Evolutionary conservation across 179 eudicot species (phyloP).

Genomic region (Corrigiola litoralis): DNA sequence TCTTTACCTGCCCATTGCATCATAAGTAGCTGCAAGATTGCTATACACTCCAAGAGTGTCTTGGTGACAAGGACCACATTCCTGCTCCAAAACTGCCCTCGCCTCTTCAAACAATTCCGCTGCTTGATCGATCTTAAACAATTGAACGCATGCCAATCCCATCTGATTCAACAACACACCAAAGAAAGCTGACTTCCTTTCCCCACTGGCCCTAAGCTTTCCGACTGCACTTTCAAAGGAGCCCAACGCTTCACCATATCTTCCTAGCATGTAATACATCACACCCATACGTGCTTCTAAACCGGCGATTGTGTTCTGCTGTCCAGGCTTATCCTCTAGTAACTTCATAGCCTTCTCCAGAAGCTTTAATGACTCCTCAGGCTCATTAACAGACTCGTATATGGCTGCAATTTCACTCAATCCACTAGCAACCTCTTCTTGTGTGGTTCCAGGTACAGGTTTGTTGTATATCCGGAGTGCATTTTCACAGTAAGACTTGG

Average conservation of each 20-base stretch:
- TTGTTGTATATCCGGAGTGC: constrained; percentile 88
- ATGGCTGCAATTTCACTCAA: constrained; percentile 86
- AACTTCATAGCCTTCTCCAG: constrained; percentile 76
- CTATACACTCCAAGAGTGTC: constrained; percentile 96
- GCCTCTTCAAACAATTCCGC: constrained; percentile 97
- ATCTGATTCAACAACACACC: constrained; percentile 94
- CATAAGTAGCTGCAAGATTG: constrained; percentile 98
- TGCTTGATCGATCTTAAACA: constrained; percentile 94
- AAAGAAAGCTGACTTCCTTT: constrained; percentile 89
- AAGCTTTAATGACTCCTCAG: constrained; percentile 87
- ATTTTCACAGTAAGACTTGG: constrained; percentile 89
- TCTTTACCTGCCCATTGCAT: constrained; percentile 96
- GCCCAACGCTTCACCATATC: constrained; percentile 65
- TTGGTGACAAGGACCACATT: constrained; percentile 91
- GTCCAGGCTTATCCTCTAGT: constrained; percentile 89
- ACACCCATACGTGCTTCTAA: constrained; percentile 94
- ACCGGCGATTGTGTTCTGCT: constrained; percentile 84
- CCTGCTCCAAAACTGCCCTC: constrained; percentile 86
- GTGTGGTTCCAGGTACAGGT: constrained; percentile 91
- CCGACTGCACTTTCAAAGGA: constrained; percentile 71
- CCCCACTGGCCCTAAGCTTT: constrained; percentile 88
- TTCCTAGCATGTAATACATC: constrained; percentile 84
- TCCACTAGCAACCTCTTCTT: constrained; percentile 91
- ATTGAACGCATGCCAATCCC: constrained; percentile 94
- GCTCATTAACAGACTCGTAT: constrained; percentile 83